Conservation (phyloP, 2,329 filamentous ascomycete genomes). For the Colletotrichum orchidophilum region DNA sequence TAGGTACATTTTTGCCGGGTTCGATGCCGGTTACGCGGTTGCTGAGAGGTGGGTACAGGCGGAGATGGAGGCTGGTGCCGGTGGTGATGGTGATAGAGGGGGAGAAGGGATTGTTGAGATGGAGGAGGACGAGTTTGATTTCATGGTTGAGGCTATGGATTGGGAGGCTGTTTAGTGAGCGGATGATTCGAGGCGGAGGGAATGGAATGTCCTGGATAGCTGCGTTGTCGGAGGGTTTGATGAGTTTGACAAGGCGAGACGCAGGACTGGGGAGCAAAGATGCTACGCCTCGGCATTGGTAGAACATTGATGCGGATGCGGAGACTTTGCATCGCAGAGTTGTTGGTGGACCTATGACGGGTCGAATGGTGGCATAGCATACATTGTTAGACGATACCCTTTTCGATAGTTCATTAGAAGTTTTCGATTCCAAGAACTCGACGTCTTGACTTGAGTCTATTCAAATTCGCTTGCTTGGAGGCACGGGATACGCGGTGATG, state of each 20-base stretch:
- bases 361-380: background rate
- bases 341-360: background rate
- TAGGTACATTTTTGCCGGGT: slow-evolving; percentile 62
- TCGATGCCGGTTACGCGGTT: slow-evolving; percentile 66
- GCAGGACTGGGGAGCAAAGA: background rate
- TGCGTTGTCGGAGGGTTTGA: background rate
- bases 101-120: slow-evolving; percentile 21
- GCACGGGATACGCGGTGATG: no score
- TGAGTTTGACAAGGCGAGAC: no score
- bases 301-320: background rate
- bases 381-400: slow-evolving; percentile 28
- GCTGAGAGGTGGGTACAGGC: slow-evolving; percentile 54
- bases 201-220: background rate
- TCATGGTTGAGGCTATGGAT: slow-evolving; percentile 69
- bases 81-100: slow-evolving; percentile 32
- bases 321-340: background rate
- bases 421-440: background rate
- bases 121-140: slow-evolving; percentile 59
- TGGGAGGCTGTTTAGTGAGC: slow-evolving; percentile 53
- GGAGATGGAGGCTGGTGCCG: background rate
- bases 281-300: background rate
- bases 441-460: no score
- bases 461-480: no score
- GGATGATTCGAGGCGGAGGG: background rate
- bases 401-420: background rate